Percentiles rank a stretch among this genome's conserved stretches.
Evolutionary conservation across 2,329 filamentous ascomycete species (phyloP).

Genomic region (Aspergillus tamarii): DNA sequence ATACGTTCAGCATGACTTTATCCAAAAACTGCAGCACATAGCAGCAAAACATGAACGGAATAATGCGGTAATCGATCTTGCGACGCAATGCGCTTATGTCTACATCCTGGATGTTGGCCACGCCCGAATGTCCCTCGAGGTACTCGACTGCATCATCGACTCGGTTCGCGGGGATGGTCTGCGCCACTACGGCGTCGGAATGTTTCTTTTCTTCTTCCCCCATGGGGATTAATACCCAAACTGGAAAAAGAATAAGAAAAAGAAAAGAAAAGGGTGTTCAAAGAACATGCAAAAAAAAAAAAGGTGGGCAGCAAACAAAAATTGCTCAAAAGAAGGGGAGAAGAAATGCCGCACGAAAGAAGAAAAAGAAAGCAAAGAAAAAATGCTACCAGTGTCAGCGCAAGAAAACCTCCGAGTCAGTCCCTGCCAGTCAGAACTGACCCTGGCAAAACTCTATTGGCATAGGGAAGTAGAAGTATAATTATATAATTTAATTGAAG

Average conservation of each 20-base stretch:
- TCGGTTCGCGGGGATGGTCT: constrained; percentile 6
- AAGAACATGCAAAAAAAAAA: background rate
- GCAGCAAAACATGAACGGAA: constrained; percentile 37
- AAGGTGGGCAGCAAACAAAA: background rate
- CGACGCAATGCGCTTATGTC: constrained; percentile 29
- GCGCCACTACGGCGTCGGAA: constrained; percentile 3
- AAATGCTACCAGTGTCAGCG: background rate
- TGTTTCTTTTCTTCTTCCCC: constrained; percentile 15
- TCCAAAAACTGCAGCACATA: constrained; percentile 40
- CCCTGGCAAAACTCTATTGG: background rate
- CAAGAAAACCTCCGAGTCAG: background rate
- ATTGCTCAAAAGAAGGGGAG: background rate
- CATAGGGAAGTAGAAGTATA: background rate
- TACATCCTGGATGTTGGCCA: constrained; percentile 9
- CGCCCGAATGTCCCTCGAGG: constrained; percentile 22
- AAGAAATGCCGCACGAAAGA: background rate
- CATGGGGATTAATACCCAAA: background rate
- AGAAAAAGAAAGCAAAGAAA: background rate
- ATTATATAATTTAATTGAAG: background rate
- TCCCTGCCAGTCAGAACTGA: background rate
- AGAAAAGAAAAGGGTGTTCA: background rate
- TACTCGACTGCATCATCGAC: constrained; percentile 27
- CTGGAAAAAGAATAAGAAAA: background rate
- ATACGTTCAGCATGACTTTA: constrained; percentile 36
- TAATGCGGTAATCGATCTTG: constrained; percentile 35